Conservation (phyloP, 2,329 filamentous ascomycete genomes). For the Cyclaneusma minus region DNA sequence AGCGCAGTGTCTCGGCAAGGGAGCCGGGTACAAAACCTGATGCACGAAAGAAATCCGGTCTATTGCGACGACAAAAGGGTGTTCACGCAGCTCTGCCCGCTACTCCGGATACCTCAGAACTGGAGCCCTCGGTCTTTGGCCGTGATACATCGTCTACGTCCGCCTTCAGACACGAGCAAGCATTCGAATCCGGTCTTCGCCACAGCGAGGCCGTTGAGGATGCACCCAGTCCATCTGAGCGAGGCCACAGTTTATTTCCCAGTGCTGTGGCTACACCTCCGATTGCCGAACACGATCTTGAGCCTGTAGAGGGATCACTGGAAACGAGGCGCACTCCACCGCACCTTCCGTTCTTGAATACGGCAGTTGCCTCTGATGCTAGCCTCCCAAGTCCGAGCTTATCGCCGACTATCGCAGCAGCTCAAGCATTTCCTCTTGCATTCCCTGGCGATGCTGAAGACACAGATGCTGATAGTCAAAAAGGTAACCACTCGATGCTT, state of each 20-base stretch:
- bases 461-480: constrained; percentile 19
- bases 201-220: constrained; percentile 16
- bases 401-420: constrained; percentile 76
- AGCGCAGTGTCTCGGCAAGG: too few species aligned
- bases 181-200: constrained; percentile 30
- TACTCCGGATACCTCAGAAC: constrained; percentile 42
- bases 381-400: constrained; percentile 89
- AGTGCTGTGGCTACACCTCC: constrained; percentile 58
- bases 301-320: constrained; percentile 37
- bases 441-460: constrained; percentile 27
- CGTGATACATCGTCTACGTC: constrained; percentile 5
- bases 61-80: too few species aligned
- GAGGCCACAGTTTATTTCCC: constrained; percentile 36
- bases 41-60: too few species aligned
- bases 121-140: constrained; percentile 24
- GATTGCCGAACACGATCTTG: constrained; percentile 56
- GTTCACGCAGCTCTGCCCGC: constrained; percentile 24
- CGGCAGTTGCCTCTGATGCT: constrained; percentile 65
- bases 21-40: too few species aligned
- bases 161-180: constrained; percentile 25
- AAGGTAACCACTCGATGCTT: constrained; percentile 7
- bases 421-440: constrained; percentile 22
- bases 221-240: constrained; percentile 8
- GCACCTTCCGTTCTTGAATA: constrained; percentile 38
- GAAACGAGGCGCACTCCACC: constrained; percentile 33